phyloP scores from a whole-genome alignment of 2,329 filamentous ascomycete genomes.

The Colletotrichum destructivum region DNA sequence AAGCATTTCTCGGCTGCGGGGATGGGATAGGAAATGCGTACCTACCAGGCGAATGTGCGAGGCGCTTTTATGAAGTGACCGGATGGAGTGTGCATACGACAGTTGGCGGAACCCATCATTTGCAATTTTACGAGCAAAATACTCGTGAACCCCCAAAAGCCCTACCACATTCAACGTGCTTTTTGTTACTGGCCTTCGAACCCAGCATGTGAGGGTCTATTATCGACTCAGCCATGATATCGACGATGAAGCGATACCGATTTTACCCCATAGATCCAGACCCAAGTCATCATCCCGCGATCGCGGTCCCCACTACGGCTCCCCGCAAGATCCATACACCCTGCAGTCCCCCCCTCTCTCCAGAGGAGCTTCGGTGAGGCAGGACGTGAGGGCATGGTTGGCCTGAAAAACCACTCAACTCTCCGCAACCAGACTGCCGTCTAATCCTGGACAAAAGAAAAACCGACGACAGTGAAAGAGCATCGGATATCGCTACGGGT shows the following conservation, averaged over 20 bases:
- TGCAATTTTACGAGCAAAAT: background rate
- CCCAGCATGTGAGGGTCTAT: no score
- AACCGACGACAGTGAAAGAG: background rate
- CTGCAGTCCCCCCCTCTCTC: background rate
- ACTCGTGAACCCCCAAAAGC: background rate
- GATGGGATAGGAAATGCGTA: background rate
- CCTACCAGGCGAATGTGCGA: background rate
- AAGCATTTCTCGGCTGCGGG: no score
- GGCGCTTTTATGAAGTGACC: background rate
- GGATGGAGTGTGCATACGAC: background rate
- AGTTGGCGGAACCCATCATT: no score
- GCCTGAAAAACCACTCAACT: background rate
- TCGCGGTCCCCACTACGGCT: background rate
- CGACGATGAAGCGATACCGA: background rate
- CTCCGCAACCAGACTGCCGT: background rate
- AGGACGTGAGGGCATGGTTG: background rate
- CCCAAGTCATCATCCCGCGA: slow-evolving; percentile 15
- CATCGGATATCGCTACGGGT: background rate
- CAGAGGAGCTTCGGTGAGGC: background rate
- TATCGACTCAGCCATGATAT: background rate
- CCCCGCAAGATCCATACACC: slow-evolving; percentile 36
- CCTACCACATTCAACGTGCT: no score
- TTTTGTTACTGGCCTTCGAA: background rate
- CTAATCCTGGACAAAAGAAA: background rate
- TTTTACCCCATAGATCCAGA: slow-evolving; percentile 20